Base-by-base conservation (phyloP, 192 early-diverging fungal species). In the Oehlia diaphana region DNA sequence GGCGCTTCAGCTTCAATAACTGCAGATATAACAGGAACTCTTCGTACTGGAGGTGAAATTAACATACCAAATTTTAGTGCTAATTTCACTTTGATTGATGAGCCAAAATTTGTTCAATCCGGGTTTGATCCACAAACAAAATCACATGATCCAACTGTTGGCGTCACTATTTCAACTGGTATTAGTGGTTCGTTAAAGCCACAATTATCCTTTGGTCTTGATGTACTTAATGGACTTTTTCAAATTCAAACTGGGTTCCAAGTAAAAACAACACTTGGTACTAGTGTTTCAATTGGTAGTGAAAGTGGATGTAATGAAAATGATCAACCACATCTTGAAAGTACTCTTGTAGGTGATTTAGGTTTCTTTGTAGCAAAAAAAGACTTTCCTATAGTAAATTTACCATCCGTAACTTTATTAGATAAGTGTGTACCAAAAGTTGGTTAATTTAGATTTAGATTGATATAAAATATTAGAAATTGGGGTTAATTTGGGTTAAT, bases 321-420 rank as follows among this genome's bases (percentile, higher is more conserved):
- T 12, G 39, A 13, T 23, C 33, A 63, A 37, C n/a, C 42, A 44
- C 31, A 66, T 26, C 7, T 77, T 10, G 16, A 35, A 8, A 77
- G 26, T 65, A 44, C 16, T 3, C 2, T 77, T 12, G 2, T 5
- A 10, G 75, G 75, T 26, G 26, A 65, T 77, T 10, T 77, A 26
- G 75, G 75, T 23, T 65, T 77, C 63, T 77, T 77, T 66, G 63
- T 77, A 28, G 21, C 28, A 23, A 47, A 5, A 23, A 26, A 21
- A 42, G 19, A 42, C 14, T 13, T 65, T 23, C 75, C 75, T 44
- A 39, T 65, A 14, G 19, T 77, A 21, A 10, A 23, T 10, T 66
- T 77, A 26, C 75, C 75, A 21, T 3, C 44, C 19, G 6, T 26
- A 33, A 58, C 47, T 61, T 62, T 74, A 35, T 19, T 10, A 31